Evolutionary conservation across 306 rosid genomes (phyloP).

Genomic region (Fagus sylvatica): DNA sequence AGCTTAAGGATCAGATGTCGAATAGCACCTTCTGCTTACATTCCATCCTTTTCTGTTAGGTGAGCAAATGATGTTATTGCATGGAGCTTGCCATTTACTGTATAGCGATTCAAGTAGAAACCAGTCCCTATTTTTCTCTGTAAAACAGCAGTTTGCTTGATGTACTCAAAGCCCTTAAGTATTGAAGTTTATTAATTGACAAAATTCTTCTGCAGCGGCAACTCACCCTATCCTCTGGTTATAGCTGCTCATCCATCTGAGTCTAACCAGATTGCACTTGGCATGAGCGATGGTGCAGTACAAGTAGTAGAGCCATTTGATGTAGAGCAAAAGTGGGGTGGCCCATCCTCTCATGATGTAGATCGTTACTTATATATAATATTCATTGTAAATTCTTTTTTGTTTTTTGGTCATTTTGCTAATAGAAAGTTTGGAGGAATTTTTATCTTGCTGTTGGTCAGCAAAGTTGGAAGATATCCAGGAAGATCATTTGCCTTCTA

Average conservation of each 20-base stretch:
- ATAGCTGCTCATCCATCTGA: constrained; percentile 47
- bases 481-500: neutral
- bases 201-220: constrained; percentile 20
- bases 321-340: constrained; percentile 39
- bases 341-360: constrained; percentile 35
- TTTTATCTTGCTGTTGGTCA: neutral
- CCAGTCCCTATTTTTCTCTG: neutral
- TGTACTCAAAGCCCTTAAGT: neutral
- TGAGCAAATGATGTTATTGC: constrained; percentile 1
- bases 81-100: neutral
- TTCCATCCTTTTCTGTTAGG: constrained; percentile 43
- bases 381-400: constrained; percentile 4
- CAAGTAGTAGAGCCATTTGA: constrained; percentile 39
- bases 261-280: constrained; percentile 44
- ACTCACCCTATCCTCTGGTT: constrained; percentile 35
- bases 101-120: neutral
- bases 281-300: constrained; percentile 44
- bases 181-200: neutral
- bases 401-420: neutral
- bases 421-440: constrained; percentile 1
- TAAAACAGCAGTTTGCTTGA: neutral
- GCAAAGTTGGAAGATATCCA: neutral
- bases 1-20: constrained; percentile 44
- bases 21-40: constrained; percentile 40
- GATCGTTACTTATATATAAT: neutral